Evolutionary conservation across 805 yeast genomes (phyloP).

Genomic region (Candida insectalens): DNA sequence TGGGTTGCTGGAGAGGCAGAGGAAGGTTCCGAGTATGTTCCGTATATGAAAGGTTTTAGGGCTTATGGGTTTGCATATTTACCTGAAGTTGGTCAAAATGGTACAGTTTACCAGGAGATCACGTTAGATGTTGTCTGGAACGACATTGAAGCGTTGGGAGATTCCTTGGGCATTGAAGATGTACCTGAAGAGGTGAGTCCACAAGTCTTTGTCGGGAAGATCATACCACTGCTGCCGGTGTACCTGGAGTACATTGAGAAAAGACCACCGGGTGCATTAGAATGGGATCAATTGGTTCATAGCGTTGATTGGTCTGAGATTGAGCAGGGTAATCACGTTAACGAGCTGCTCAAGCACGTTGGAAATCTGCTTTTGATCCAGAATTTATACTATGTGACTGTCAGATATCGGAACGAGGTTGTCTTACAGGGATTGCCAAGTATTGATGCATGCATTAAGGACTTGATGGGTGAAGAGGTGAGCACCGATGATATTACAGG

Average conservation of each 20-base stretch:
- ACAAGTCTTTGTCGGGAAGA: too few relatives aligned
- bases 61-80: too few relatives aligned
- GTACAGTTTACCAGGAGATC: neutral
- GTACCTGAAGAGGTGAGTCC: constrained; percentile 5
- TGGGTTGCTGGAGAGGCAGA: constrained; percentile 1
- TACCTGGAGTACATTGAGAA: constrained; percentile 7
- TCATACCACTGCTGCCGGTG: constrained; percentile 11
- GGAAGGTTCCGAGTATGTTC: too few relatives aligned
- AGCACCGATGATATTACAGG: too few relatives aligned
- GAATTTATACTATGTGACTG: constrained; percentile 1
- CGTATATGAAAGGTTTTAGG: too few relatives aligned
- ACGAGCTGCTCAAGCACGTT: neutral
- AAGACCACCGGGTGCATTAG: neutral
- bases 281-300: neutral
- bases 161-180: neutral
- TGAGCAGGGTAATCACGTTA: too few relatives aligned
- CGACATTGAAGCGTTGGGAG: neutral
- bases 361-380: constrained; percentile 2
- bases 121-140: neutral
- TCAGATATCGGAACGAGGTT: neutral
- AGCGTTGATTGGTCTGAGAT: constrained; percentile 6
- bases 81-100: too few relatives aligned
- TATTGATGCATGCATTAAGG: neutral
- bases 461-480: too few relatives aligned
- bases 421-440: neutral